Conservation (phyloP, 495 filamentous ascomycete genomes). For the Friedmanniomyces endolithicus region DNA sequence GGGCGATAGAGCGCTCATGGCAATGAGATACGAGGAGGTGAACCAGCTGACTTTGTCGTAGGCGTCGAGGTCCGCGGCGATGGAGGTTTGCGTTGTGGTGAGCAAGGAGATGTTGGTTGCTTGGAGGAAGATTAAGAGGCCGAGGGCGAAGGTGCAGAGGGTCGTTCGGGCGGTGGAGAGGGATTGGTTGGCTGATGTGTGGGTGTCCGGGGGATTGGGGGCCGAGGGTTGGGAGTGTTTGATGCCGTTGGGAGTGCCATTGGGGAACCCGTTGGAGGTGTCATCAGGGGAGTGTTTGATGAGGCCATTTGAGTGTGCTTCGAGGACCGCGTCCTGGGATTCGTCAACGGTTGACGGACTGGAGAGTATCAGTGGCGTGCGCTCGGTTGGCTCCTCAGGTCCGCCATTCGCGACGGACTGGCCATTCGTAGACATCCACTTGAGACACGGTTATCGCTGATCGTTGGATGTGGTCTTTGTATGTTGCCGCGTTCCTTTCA, state of each 20-base stretch:
- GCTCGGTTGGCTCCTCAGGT: background rate
- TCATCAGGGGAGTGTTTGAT: too few species aligned
- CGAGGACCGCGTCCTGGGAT: background rate
- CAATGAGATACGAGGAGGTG: conserved; percentile 59
- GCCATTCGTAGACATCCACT: too few species aligned
- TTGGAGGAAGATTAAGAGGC: conserved; percentile 29
- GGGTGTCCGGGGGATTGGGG: background rate
- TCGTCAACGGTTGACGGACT: background rate
- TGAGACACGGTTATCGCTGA: too few species aligned
- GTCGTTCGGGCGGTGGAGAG: background rate
- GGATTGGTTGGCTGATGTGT: conserved; percentile 15
- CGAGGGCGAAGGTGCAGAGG: conserved; percentile 19
- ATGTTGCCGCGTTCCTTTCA: too few species aligned
- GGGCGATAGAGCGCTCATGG: conserved; percentile 53
- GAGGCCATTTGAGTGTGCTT: background rate
- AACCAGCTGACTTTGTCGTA: conserved; percentile 64
- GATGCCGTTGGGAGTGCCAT: background rate
- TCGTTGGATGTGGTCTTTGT: too few species aligned
- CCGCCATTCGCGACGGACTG: too few species aligned
- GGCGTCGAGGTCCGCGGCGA: conserved; percentile 58
- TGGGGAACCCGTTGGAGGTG: too few species aligned
- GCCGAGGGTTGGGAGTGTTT: background rate
- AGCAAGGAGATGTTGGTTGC: conserved; percentile 62
- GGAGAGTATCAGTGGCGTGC: conserved; percentile 1
- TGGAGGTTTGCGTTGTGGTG: conserved; percentile 59